Base-by-base conservation (phyloP, 768 basidiomycete species). In the Antrodiella citrinella region DNA sequence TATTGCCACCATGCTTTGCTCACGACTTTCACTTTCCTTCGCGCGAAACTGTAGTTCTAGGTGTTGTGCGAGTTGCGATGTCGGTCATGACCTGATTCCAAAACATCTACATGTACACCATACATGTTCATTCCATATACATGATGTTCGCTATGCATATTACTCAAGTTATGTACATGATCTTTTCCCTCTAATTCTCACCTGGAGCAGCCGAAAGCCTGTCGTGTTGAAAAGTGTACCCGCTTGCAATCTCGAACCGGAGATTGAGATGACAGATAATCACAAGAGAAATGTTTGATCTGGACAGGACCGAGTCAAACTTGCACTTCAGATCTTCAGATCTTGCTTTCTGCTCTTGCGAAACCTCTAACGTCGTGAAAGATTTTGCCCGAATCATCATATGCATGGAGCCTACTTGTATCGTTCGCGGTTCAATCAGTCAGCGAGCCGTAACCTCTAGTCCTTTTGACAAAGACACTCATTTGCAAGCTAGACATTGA, bases 51-150 rank as follows among this genome's bases (percentile, higher is more conserved):
- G 3, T 43, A 72, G 70, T 72, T 73, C 64, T 73, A 54, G 45
- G 41, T 40, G 21, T 26, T 43, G 9, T 43, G 41, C 9, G 26
- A 45, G 23, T 47, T 26, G 46, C 35, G 55, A 39, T 54, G 46
- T 50, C 51, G 38, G 44, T 48, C 21, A 44, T 20, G 52, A 53
- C 52, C 50, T 52, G 30, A 35, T 44, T 58, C 61, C 71, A 69
- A 69, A 69, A 55, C 54, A 45, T 43, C 44, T 47, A 58, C 69
- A 64, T 72, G 70, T 72, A 72, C 56, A 58, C 55, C 55, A 57
- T 64, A 63, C 64, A 65, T 59, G 52, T 54, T 45, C 58, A 54
- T 52, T 60, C 7, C 19, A 18, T n/a, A 9, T 19, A 43, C 18
- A 19, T 9, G 9, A 43, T 19, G 18, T 9, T 18, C 41, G 41